Percentiles rank a stretch among this genome's conserved stretches.
phyloP scores from a whole-genome alignment of 1,284 basidiomycete species.

The Tilletia setariae region DNA sequence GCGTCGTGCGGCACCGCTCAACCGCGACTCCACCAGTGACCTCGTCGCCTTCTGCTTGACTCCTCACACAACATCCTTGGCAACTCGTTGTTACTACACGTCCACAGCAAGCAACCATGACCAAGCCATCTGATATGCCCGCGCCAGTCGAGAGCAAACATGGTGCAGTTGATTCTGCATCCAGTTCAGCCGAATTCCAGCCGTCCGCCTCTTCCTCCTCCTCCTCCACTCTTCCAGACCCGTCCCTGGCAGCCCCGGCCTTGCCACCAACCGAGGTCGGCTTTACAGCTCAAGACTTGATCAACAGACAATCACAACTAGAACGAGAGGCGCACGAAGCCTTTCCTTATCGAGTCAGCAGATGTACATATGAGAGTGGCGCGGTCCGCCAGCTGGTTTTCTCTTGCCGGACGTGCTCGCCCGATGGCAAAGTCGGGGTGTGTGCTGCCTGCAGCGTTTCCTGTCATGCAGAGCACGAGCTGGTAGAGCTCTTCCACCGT shows the following conservation, averaged over 20 bases:
- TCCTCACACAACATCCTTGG: too few relatives aligned
- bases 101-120: too few relatives aligned
- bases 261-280: slow-evolving; percentile 34
- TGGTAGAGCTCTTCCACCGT: slow-evolving; percentile 53
- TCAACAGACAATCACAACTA: slow-evolving; percentile 51
- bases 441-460: slow-evolving; percentile 55
- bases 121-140: too few relatives aligned
- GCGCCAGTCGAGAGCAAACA: too few relatives aligned
- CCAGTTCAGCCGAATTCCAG: background rate
- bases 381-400: slow-evolving; percentile 55
- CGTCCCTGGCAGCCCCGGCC: slow-evolving; percentile 36
- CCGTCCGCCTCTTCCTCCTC: background rate
- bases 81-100: too few relatives aligned
- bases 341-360: slow-evolving; percentile 54
- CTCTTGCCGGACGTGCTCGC: slow-evolving; percentile 48
- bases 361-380: slow-evolving; percentile 53
- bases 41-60: background rate
- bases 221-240: slow-evolving; percentile 30
- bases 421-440: slow-evolving; percentile 45
- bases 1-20: background rate
- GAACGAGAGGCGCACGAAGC: slow-evolving; percentile 55
- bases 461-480: slow-evolving; percentile 55
- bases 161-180: too few relatives aligned
- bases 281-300: slow-evolving; percentile 53
- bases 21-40: background rate